Evolutionary conservation across 169 alveolate genomes (phyloP), one percentile per base, ranked within the genome.

Genomic region (Plasmodium relictum): DNA sequence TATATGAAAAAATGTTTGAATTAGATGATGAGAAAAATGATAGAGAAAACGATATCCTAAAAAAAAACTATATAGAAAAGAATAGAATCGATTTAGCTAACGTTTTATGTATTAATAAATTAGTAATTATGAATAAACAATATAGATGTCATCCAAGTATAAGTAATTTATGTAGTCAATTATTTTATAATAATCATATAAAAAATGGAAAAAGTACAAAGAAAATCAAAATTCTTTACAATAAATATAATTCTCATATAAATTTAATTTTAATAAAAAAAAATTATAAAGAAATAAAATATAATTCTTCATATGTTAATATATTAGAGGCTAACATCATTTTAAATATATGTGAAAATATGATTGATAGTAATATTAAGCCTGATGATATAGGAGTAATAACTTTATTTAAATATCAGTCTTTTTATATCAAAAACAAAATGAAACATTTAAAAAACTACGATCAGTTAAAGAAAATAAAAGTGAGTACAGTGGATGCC

Each of bases 401-500:
- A 20, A 59, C 89, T 24, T 41, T 68, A n/a, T 70, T 37, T 31
- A 66, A 50, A 39, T 42, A 65, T 22, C 88, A 69, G 9, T n/a
- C 78, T 3, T 48, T 59, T n/a, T 68, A 69, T 71, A 66, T 66
- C 22, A 31, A 50, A 31, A 56, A 68, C 59, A 66, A 78, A 61
- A 50, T 74, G 54, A 68, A 66, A 37, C 12, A 18, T 4, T 70
- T 78, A 24, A 63, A 50, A 42, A 18, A 88, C 24, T 56, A 56
- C 18, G 39, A 58, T 70, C 39, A 24, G 9, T 22, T 76, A 16
- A 65, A 70, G 48, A 62, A 24, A 22, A 58, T 76, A 39, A 88
- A 61, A 24, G 92, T 88, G 8, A 78, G 86, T 45, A 88, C 92
- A 2, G 92, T 88, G 20, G 92, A 88, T 65, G 65, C 89, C 26